Base-by-base conservation (phyloP, 2,329 filamentous ascomycete species). In the Dothistroma septosporum region DNA sequence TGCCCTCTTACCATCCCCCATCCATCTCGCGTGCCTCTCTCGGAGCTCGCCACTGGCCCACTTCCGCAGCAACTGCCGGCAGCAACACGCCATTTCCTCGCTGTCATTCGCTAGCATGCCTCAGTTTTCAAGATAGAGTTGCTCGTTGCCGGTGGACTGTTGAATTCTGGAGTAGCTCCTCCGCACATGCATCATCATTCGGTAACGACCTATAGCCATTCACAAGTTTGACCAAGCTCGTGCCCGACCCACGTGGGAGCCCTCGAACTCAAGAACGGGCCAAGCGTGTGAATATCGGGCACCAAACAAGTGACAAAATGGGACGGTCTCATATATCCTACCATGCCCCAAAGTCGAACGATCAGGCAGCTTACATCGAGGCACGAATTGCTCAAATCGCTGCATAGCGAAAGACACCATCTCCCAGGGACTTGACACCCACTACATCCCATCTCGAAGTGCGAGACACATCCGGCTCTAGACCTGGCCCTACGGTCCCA, bases 341-440 rank as follows among this genome's bases (percentile, higher is more conserved):
- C 48, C 65, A 68, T 57, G 55, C 46, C 56, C 59, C 66, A n/a
- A 58, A 57, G n/a, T 66, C 68, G 19, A 44, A 53, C 22, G 64
- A 48, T 44, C 68, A 65, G 55, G 49, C 60, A 35, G 52, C 55
- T 33, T 68, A 59, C 53, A 61, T 52, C 5, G 62, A 64, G 44
- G 57, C 35, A 21, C 66, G 65, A 28, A 57, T 59, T 28, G 61
- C 62, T 11, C 59, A 61, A 32, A n/a, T 64, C 48, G 56, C 50
- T 21, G 55, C 55, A 19, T 52, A 64, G 49, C 55, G 57, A 47
- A 58, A 50, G 48, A 52, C 33, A 31, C 14, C 47, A 11, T n/a
- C 24, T 7, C 12, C 12, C 28, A 24, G 10, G 1, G 47, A 11
- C 24, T 28, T 21, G 22, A 24, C 16, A 4, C 14, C 14, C n/a